These are phyloP conservation scores for Wickerhamomyces kurtzmanii DNA, from an alignment of 805 yeast species.

Conservation along the genomic window DNA sequence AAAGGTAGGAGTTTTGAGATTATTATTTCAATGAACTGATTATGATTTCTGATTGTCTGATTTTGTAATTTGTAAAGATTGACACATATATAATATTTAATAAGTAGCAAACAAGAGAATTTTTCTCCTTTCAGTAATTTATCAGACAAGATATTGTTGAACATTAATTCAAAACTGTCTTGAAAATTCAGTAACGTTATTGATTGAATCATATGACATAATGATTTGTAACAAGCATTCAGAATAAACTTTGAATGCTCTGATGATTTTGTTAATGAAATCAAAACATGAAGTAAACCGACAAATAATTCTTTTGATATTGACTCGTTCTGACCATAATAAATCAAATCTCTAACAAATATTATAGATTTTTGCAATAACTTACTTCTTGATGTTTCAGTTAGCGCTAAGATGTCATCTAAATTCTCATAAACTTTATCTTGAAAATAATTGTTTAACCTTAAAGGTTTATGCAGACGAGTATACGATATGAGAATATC, in stretches of 20 bases:
- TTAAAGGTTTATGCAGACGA: conserved; percentile 8
- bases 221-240: conserved; percentile 10
- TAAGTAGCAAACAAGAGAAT: conserved; percentile 12
- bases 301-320: conserved; percentile 7
- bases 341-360: conserved; percentile 14
- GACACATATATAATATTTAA: conserved; percentile 13
- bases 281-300: conserved; percentile 9
- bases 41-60: conserved; percentile 5
- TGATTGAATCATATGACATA: conserved; percentile 15
- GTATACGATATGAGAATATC: conserved; percentile 12
- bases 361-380: conserved; percentile 10
- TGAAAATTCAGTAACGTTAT: conserved; percentile 10
- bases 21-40: conserved; percentile 4
- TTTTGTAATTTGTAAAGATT: no score
- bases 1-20: conserved; percentile 4
- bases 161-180: conserved; percentile 9
- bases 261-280: conserved; percentile 13
- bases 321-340: conserved; percentile 2
- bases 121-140: conserved; percentile 14
- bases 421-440: conserved; percentile 5
- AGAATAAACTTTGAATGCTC: conserved; percentile 7
- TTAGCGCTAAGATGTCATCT: conserved; percentile 7
- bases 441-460: conserved; percentile 7
- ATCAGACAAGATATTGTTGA: conserved; percentile 5
- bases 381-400: conserved; percentile 9